phyloP scores from a whole-genome alignment of 192 early-diverging fungal species.

The Coemansia javaensis region DNA sequence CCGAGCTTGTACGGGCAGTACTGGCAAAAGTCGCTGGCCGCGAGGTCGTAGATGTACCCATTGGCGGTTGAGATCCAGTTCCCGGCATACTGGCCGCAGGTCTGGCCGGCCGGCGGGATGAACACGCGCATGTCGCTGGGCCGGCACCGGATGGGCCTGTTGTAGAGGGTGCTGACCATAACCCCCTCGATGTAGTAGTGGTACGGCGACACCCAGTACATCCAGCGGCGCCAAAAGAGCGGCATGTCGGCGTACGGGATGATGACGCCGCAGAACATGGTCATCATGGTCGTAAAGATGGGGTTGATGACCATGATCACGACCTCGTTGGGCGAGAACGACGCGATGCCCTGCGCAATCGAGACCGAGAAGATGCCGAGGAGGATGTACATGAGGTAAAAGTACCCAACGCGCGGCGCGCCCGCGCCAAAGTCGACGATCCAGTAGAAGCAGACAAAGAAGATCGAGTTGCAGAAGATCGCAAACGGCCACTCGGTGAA shows the following conservation, averaged over 20 bases:
- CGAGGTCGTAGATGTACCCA: slow-evolving; percentile 51
- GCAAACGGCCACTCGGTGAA: slow-evolving; percentile 61
- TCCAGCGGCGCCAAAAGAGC: slow-evolving; percentile 58
- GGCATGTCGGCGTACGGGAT: slow-evolving; percentile 55
- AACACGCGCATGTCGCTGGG: slow-evolving; percentile 43
- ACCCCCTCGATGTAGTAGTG: slow-evolving; percentile 59
- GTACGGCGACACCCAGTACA: slow-evolving; percentile 63
- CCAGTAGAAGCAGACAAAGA: slow-evolving; percentile 60
- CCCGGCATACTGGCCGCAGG: slow-evolving; percentile 50
- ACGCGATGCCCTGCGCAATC: slow-evolving; percentile 56
- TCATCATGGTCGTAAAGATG: slow-evolving; percentile 56
- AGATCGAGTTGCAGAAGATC: slow-evolving; percentile 51
- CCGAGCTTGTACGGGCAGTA: slow-evolving; percentile 52
- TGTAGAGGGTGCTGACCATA: slow-evolving; percentile 55
- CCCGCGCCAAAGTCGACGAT: slow-evolving; percentile 50
- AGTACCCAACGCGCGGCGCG: slow-evolving; percentile 54
- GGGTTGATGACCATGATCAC: slow-evolving; percentile 60
- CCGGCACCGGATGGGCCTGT: slow-evolving; percentile 43
- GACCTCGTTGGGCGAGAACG: slow-evolving; percentile 52
- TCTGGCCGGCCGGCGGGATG: slow-evolving; percentile 40
- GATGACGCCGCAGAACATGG: slow-evolving; percentile 60
- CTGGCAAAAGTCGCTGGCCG: slow-evolving; percentile 37
- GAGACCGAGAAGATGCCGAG: slow-evolving; percentile 40
- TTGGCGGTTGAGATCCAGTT: slow-evolving; percentile 22
- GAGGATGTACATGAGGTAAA: slow-evolving; percentile 55